A percentile compares a stretch with the other conserved stretches of the same genome.
phyloP scores from a whole-genome alignment of 2,329 filamentous ascomycete genomes.

The Pseudopithomyces chartarum region DNA sequence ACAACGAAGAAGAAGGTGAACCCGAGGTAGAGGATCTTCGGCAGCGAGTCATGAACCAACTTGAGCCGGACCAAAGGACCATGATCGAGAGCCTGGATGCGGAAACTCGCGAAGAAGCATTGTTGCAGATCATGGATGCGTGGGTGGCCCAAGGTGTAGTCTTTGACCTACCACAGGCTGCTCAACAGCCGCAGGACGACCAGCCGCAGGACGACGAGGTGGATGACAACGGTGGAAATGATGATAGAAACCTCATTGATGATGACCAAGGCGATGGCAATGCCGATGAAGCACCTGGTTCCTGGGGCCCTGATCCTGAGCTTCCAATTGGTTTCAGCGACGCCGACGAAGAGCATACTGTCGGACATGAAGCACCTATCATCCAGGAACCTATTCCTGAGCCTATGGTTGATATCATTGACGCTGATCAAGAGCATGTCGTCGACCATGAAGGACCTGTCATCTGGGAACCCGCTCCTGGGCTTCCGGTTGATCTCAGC shows the following conservation, averaged over 20 bases:
- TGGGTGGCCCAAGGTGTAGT: constrained; percentile 22
- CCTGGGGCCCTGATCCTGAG: too few relatives aligned
- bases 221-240: neutral
- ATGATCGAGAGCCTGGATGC: constrained; percentile 15
- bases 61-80: constrained; percentile 15
- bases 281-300: neutral
- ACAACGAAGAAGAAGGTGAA: constrained; percentile 10
- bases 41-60: constrained; percentile 16
- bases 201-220: constrained; percentile 22
- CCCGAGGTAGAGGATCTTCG: constrained; percentile 11
- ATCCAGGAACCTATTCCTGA: too few relatives aligned
- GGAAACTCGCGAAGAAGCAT: constrained; percentile 15
- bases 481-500: too few relatives aligned
- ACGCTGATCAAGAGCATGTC: neutral
- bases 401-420: too few relatives aligned
- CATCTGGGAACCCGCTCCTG: too few relatives aligned
- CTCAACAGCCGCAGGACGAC: constrained; percentile 17
- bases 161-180: constrained; percentile 18
- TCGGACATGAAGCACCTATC: too few relatives aligned
- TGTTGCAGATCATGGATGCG: constrained; percentile 23
- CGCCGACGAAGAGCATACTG: too few relatives aligned
- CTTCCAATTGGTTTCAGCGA: too few relatives aligned
- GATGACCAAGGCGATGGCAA: neutral
- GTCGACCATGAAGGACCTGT: neutral
- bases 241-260: neutral